These are phyloP conservation scores for Candida ascalaphidarum DNA, from an alignment of 805 yeast genomes.

Conservation along the genomic window DNA sequence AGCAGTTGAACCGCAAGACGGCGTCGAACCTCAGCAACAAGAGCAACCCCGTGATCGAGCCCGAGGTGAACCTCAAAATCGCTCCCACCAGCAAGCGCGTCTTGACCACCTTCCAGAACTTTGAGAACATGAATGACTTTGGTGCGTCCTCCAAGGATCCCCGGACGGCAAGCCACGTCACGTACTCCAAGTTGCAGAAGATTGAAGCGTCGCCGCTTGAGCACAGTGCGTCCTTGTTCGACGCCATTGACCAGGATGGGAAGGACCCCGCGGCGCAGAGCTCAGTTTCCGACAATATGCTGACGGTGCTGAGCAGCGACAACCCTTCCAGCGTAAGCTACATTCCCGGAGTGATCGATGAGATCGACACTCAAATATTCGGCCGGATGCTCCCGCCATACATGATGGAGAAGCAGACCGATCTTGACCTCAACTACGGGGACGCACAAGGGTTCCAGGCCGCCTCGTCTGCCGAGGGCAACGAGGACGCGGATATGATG, in stretches of 20 bases:
- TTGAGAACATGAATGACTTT: slow-evolving; percentile 20
- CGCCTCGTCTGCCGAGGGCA: no score
- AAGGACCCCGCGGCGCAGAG: neutral
- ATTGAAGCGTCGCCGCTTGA: no score
- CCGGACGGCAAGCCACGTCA: neutral
- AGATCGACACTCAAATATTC: slow-evolving; percentile 74
- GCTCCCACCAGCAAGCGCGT: slow-evolving; percentile 3
- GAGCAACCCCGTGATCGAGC: no score
- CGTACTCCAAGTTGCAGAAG: no score
- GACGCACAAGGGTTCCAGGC: no score
- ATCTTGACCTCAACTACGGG: no score
- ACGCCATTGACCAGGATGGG: neutral
- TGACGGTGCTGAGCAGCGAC: slow-evolving; percentile 1
- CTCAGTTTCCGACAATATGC: neutral
- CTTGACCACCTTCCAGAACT: slow-evolving; percentile 16
- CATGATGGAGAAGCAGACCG: slow-evolving; percentile 43
- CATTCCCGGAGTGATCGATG: slow-evolving; percentile 79
- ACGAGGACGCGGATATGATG: no score
- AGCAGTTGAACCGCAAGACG: slow-evolving; percentile 66
- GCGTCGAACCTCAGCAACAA: slow-evolving; percentile 27
- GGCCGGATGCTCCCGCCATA: slow-evolving; percentile 81
- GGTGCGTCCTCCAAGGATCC: slow-evolving; percentile 1
- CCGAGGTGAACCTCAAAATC: slow-evolving; percentile 3
- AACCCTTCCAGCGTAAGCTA: slow-evolving; percentile 19
- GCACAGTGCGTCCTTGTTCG: no score